phyloP scores from a whole-genome alignment of 1,139 yeast genomes.

The Protomyces pachydermus region DNA sequence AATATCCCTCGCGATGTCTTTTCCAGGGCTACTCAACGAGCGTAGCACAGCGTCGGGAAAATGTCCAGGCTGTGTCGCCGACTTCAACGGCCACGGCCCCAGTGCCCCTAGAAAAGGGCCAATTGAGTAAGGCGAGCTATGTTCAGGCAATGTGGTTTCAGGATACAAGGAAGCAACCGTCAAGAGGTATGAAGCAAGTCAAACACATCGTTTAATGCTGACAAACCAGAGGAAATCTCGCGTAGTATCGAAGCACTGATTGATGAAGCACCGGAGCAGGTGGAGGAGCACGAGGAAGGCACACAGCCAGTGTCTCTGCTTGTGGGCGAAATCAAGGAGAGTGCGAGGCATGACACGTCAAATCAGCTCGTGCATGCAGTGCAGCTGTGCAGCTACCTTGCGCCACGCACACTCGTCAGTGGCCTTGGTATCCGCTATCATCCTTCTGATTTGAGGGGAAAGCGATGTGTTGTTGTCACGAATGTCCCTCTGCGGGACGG shows the following conservation, averaged over 20 bases:
- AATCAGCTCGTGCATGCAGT: constrained; percentile 3
- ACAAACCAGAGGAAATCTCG: neutral
- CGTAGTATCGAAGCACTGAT: neutral
- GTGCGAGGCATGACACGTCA: neutral
- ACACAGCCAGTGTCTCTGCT: neutral
- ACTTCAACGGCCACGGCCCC: no score
- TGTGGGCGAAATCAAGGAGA: constrained; percentile 14
- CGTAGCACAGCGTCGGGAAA: neutral
- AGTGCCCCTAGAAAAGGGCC: neutral
- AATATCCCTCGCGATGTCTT: neutral
- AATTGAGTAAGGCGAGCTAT: neutral
- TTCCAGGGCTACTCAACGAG: neutral
- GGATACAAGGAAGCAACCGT: neutral
- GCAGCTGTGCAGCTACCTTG: neutral
- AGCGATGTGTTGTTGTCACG: constrained; percentile 9
- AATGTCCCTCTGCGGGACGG: constrained; percentile 11
- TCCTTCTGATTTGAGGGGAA: neutral
- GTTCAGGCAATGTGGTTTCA: neutral
- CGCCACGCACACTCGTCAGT: constrained; percentile 17
- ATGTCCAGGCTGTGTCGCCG: no score
- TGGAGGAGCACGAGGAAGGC: neutral
- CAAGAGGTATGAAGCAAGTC: neutral
- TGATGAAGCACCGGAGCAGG: neutral
- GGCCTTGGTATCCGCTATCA: neutral
- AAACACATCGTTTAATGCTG: neutral